Conservation (phyloP, 257 asterid species). For the Solanum sitiens region DNA sequence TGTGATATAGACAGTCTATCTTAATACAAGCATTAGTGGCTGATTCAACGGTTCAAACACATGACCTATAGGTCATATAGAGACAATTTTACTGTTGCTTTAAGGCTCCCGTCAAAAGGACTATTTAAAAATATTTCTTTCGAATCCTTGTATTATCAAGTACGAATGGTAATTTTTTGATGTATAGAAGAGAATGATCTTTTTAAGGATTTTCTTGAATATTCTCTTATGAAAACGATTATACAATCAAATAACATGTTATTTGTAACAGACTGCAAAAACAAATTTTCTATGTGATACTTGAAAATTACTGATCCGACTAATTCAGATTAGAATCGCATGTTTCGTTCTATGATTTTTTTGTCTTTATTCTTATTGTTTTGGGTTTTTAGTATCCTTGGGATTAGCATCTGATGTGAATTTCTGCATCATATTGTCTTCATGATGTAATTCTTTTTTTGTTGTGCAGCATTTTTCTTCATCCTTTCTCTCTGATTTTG, state of each 20-base stretch:
- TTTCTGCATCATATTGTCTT: constrained; percentile 11
- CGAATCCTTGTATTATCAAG: neutral
- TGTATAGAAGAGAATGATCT: neutral
- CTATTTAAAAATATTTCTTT: neutral
- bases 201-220: neutral
- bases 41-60: no score
- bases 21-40: no score
- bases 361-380: neutral
- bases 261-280: neutral
- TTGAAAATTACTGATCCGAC: fast-evolving
- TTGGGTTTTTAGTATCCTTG: neutral
- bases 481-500: constrained; percentile 12
- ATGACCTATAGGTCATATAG: no score
- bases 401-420: constrained; percentile 2
- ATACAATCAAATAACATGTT: neutral
- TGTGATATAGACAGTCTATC: no score
- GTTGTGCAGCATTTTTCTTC: constrained; percentile 9
- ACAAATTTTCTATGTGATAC: fast-evolving
- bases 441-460: neutral
- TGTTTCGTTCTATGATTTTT: neutral
- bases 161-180: neutral
- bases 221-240: neutral
- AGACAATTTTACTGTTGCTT: no score
- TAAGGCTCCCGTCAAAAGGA: neutral
- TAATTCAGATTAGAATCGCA: neutral